Conservation (phyloP, 83 land plant genomes). For the Isoetes engelmannii region DNA sequence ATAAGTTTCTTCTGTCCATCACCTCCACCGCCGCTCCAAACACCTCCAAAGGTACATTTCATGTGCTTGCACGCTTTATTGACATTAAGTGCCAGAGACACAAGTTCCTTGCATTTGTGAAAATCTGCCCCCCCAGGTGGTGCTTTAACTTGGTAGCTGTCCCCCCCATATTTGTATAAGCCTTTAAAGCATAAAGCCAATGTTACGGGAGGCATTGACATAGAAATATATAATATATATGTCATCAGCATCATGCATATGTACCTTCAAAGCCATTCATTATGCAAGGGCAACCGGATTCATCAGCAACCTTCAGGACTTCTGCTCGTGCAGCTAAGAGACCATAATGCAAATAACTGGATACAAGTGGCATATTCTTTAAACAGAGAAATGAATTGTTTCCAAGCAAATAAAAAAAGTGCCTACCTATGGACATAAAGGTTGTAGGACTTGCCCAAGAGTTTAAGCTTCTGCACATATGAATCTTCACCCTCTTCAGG, state of each 20-base stretch:
- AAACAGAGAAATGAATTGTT: not conserved
- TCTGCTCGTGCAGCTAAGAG: constrained; percentile 89
- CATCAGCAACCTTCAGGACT: constrained; percentile 51
- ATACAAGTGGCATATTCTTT: not conserved
- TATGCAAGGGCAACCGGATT: constrained; percentile 44
- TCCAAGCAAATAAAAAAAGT: not conserved
- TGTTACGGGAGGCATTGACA: not conserved
- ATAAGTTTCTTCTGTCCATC: constrained; percentile 75
- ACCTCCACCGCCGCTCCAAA: constrained; percentile 97
- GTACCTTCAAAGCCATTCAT: constrained; percentile 61
- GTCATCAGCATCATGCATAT: not conserved
- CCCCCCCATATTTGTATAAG: constrained; percentile 59
- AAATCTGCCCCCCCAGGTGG: constrained; percentile 53
- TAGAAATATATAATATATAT: not conserved
- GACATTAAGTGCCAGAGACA: constrained; percentile 51
- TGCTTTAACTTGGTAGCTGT: constrained; percentile 43
- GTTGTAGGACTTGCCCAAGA: constrained; percentile 61
- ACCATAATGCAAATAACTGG: constrained; percentile 91
- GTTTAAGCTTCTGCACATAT: constrained; percentile 67
- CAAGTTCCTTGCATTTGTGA: constrained; percentile 41
- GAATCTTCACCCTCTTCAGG: constrained; percentile 49
- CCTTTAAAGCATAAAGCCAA: constrained; percentile 32
- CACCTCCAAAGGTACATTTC: constrained; percentile 91
- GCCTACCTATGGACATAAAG: constrained; percentile 92
- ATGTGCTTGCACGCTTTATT: constrained; percentile 65